Evolutionary conservation across 176 grass and related monocot genomes (phyloP).

Genomic region (Canna indica): DNA sequence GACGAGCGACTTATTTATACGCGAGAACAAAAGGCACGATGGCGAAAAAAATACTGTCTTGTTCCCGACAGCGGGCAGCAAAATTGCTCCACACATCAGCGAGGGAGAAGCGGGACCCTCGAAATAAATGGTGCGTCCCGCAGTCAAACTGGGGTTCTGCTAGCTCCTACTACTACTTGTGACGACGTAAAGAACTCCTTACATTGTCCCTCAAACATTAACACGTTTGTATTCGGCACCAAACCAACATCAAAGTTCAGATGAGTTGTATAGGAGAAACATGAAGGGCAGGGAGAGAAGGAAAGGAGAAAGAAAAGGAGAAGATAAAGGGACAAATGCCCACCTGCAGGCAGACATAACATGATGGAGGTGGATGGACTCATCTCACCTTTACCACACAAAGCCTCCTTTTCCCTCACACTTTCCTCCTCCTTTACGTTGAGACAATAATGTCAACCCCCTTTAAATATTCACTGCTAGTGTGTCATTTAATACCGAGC

Average conservation of each 20-base stretch:
- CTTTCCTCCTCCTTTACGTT: not conserved
- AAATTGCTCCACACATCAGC: not conserved
- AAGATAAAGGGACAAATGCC: not conserved
- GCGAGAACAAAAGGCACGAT: not conserved
- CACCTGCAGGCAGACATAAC: not conserved
- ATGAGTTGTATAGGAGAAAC: not conserved
- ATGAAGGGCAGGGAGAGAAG: not conserved
- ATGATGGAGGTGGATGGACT: conserved; percentile 7
- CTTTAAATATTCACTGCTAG: not conserved
- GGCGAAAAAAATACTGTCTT: not conserved
- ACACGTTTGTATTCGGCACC: too few relatives aligned
- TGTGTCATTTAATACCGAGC: not conserved
- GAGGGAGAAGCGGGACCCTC: not conserved
- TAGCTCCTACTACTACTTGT: too few relatives aligned
- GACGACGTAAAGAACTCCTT: too few relatives aligned
- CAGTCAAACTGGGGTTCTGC: not conserved
- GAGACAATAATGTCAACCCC: not conserved
- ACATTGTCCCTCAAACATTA: too few relatives aligned
- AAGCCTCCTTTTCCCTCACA: not conserved
- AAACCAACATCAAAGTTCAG: too few relatives aligned
- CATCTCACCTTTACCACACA: not conserved
- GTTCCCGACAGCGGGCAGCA: not conserved
- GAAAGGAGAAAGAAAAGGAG: not conserved
- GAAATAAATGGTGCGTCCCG: not conserved
- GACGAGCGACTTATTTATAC: not conserved